Base-by-base conservation (phyloP, 2,329 filamentous ascomycete genomes). In the Talaromyces sp. region DNA sequence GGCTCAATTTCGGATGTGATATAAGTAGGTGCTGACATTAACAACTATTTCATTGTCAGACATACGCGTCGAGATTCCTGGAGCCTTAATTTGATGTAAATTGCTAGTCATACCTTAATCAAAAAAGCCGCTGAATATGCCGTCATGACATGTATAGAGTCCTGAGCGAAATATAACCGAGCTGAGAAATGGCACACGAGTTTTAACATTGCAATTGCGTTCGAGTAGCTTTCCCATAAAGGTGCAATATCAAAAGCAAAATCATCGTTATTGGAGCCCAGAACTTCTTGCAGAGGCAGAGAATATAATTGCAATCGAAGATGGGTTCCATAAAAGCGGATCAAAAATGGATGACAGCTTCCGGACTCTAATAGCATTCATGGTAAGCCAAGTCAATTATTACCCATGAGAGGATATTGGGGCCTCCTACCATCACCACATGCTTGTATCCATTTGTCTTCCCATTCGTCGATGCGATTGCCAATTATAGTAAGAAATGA, bases 121-220 rank as follows among this genome's bases (percentile, higher is more conserved):
- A 80, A 66, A 60, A 79, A 79, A 3, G 74, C 74, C 8, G 76
- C 75, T 16, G 75, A 72, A 63, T 80, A 79, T 4, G 78, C 78
- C 10, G 73, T 78, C 78, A 80, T 79, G 13, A 79, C 76, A 65
- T 80, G 78, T 7, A 80, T 70, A 2, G 77, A 79, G 60, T 79
- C 77, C 65, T 80, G 77, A 0, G 72, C 74, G 67, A 79, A 79
- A 61, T 76, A 79, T 0, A 80, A 67, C 35, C 72, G 71, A 5
- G 73, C 69, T 0, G 75, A 66, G 57, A 72, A 70, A 13, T 69
- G 54, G 7, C 70, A 70, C 22, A 78, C 74, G 16, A 78, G 61
- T 37, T 72, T 69, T 1, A 79, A 65, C 72, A 73, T 73, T n/a
- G 65, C 65, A 72, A 79, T 6, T 74, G 68, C 24, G 73, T 70